Base-by-base conservation (phyloP, 2,329 filamentous ascomycete species). In the Phaeosphaeriaceae sp. region DNA sequence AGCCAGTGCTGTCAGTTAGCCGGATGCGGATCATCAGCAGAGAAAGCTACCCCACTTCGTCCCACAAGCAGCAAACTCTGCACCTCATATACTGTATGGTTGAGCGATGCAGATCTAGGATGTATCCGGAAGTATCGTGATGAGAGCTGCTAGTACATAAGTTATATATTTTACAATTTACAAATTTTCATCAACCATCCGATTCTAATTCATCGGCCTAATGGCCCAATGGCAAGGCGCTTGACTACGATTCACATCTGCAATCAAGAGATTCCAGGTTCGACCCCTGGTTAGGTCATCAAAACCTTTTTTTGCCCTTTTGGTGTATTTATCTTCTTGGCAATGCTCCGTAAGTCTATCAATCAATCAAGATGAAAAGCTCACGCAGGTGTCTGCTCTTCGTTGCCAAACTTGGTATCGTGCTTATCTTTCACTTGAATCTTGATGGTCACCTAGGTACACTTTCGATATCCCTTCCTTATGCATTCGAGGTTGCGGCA, bases 221-320 rank as follows among this genome's bases (percentile, higher is more conserved):
- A 68, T 84, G 82, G 82, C 82, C 82, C 81, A 84, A 84, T 84
- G 82, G 82, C 81, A 84, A 84, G 82, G 82, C 81, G 82, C 80
- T 83, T 84, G 82, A 84, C 82, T 84, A 83, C 82, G 82, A 82
- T 70, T 57, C 6, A 36, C 11, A 36, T 36, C 31, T 13, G 31
- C 7, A 11, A 36, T 36, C 31, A 36, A 36, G 31, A 36, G 31
- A 36, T 36, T 36, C 31, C 31, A 36, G 31, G 31, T 36, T 36
- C 31, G 31, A 36, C 31, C 31, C 31, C 31, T 36, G 31, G 31
- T 36, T 36, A 36, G 31, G 31, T 36, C 31, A 36, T 36, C 31
- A 11, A 7, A 36, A 7, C 13, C 13, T 11, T 15, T 36, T 36
- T 36, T 36, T 36, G 11, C 11, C 13, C 11, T 5, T 36, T 4